Evolutionary conservation across 1,284 basidiomycete species (phyloP).

Genomic region (Cerioporus squamosus): DNA sequence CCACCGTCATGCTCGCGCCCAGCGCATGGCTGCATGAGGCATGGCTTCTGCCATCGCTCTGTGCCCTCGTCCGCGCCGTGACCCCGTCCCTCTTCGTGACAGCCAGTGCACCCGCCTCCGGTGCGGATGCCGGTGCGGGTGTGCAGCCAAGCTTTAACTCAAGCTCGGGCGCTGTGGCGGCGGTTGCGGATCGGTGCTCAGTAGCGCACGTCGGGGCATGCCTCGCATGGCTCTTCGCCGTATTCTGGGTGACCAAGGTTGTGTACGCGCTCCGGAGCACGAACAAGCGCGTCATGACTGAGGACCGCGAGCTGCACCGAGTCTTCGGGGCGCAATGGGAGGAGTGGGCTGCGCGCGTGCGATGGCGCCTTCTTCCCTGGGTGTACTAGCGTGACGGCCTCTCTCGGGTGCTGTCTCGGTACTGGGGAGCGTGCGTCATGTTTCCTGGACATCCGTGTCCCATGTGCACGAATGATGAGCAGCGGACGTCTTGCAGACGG

Average conservation of each 20-base stretch:
- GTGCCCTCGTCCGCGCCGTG: background rate
- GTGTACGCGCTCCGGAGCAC: conserved; percentile 32
- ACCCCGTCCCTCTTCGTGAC: background rate
- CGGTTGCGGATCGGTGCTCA: background rate
- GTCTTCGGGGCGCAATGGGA: conserved; percentile 58
- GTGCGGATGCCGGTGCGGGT: background rate
- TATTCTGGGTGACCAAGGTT: conserved; percentile 33
- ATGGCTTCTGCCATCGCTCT: conserved; percentile 15
- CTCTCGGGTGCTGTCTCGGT: no score
- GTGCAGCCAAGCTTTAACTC: no score
- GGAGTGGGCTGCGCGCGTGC: conserved; percentile 51
- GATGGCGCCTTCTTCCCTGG: conserved; percentile 59
- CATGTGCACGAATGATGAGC: no score
- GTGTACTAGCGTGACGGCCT: conserved; percentile 19
- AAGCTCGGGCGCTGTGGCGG: no score
- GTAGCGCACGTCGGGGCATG: conserved; percentile 32
- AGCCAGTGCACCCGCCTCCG: background rate
- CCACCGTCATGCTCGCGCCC: conserved; percentile 27
- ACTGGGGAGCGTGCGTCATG: no score
- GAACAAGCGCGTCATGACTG: conserved; percentile 36
- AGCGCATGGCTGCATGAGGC: conserved; percentile 33
- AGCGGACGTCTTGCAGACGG: no score
- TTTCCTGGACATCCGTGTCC: no score
- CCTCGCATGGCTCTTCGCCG: conserved; percentile 27
- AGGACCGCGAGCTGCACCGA: conserved; percentile 56